phyloP scores from a whole-genome alignment of 495 filamentous ascomycete species.

The Neurospora sp. region DNA sequence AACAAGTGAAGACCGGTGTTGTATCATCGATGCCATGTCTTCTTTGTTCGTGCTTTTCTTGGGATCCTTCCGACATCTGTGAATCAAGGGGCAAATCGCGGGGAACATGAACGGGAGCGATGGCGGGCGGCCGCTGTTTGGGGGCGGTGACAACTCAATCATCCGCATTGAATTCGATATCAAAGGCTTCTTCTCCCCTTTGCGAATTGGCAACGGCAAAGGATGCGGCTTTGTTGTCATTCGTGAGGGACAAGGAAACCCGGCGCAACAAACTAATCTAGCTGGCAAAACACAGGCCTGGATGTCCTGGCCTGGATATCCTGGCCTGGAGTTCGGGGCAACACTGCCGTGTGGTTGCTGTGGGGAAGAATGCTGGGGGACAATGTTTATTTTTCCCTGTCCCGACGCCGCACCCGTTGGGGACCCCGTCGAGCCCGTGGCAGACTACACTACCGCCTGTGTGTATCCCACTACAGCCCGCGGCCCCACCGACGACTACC shows the following conservation, averaged over 20 bases:
- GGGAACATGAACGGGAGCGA: background rate
- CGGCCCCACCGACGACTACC: slow-evolving; percentile 35
- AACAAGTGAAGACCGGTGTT: background rate
- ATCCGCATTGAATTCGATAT: background rate
- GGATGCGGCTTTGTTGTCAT: background rate
- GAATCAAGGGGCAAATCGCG: background rate
- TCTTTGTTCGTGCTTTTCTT: background rate
- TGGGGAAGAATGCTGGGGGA: background rate
- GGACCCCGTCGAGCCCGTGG: background rate
- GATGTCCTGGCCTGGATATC: too few species aligned
- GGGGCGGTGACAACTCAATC: background rate
- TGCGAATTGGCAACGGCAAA: background rate
- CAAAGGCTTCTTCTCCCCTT: background rate
- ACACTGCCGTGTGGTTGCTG: background rate
- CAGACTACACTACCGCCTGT: background rate
- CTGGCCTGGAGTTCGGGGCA: background rate
- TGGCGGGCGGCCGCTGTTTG: background rate
- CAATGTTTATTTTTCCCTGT: slow-evolving; percentile 1
- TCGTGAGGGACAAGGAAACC: background rate
- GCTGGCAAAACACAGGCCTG: background rate
- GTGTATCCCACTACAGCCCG: slow-evolving; percentile 7
- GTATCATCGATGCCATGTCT: background rate
- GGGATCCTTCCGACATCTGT: background rate
- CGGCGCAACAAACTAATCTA: background rate
- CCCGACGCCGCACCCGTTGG: background rate